phyloP scores from a whole-genome alignment of 2,329 filamentous ascomycete genomes.

The Talaromyces sp. region DNA sequence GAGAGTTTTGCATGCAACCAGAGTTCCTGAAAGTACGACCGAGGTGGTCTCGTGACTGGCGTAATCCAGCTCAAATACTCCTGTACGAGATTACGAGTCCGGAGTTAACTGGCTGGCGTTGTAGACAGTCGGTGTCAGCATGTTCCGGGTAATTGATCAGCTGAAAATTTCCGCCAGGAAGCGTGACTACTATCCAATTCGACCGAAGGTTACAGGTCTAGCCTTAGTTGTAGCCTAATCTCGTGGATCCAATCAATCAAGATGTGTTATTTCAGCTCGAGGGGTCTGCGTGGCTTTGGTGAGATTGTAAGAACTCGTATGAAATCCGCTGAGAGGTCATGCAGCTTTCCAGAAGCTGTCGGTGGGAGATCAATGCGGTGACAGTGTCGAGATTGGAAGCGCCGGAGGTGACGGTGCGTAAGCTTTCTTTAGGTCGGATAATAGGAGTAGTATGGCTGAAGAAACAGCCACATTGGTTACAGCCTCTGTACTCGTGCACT shows the following conservation, averaged over 20 bases:
- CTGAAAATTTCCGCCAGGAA: not conserved
- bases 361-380: not conserved
- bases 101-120: too few species aligned
- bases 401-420: not conserved
- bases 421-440: not conserved
- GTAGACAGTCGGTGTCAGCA: not conserved
- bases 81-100: not conserved
- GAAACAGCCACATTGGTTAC: not conserved
- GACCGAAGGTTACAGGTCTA: not conserved
- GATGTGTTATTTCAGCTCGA: not conserved
- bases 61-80: not conserved
- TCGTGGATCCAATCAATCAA: not conserved
- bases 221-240: conserved; percentile 3
- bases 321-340: not conserved
- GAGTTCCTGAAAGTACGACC: not conserved
- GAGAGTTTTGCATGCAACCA: not conserved
- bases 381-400: not conserved
- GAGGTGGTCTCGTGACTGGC: not conserved
- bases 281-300: not conserved
- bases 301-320: not conserved
- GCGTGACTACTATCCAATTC: not conserved
- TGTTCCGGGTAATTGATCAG: not conserved
- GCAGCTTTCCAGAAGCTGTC: not conserved
- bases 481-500: not conserved
- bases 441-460: not conserved